Percentiles rank a stretch among this genome's conserved stretches.
These are phyloP conservation scores for Leucosporidium creatinivorum DNA, from an alignment of 768 basidiomycete genomes.

Conservation along the genomic window DNA sequence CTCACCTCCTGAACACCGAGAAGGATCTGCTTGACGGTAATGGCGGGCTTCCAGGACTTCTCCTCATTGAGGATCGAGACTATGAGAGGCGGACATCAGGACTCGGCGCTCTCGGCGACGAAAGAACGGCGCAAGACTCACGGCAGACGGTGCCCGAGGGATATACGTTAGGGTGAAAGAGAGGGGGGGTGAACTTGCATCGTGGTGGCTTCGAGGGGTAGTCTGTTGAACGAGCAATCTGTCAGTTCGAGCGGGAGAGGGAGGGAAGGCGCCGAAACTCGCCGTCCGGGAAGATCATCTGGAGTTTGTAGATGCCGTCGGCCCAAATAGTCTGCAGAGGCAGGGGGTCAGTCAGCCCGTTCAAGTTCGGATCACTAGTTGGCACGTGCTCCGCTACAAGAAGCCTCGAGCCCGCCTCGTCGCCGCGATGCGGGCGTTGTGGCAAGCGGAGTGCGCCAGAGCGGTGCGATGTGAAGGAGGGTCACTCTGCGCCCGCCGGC, in stretches of 20 bases:
- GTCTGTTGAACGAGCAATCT: constrained; percentile 48
- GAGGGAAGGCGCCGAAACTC: constrained; percentile 19
- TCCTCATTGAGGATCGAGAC: constrained; percentile 96
- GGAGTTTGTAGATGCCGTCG: constrained; percentile 77
- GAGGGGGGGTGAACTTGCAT: constrained; percentile 59
- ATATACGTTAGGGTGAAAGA: constrained; percentile 98
- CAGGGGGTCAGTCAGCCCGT: no score
- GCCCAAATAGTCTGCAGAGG: constrained; percentile 83
- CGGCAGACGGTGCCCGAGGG: constrained; percentile 96
- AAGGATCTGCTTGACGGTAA: constrained; percentile 98
- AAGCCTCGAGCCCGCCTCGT: no score
- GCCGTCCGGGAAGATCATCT: constrained; percentile 88
- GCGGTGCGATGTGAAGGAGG: no score
- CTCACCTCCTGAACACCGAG: constrained; percentile 78
- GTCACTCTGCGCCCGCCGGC: no score
- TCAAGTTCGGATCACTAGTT: no score
- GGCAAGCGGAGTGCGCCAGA: no score
- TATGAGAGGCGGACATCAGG: constrained; percentile 46
- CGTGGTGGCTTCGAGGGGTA: constrained; percentile 94
- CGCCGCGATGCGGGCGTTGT: no score
- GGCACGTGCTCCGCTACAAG: no score
- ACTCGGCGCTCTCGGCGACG: no score
- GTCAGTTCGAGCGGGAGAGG: neutral
- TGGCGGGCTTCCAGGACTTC: constrained; percentile 78
- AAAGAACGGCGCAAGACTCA: constrained; percentile 65